Percentiles rank a stretch among this genome's conserved stretches.
These are phyloP conservation scores for Lentinula novae-zelandiae DNA, from an alignment of 1,284 basidiomycete species.

Conservation along the genomic window DNA sequence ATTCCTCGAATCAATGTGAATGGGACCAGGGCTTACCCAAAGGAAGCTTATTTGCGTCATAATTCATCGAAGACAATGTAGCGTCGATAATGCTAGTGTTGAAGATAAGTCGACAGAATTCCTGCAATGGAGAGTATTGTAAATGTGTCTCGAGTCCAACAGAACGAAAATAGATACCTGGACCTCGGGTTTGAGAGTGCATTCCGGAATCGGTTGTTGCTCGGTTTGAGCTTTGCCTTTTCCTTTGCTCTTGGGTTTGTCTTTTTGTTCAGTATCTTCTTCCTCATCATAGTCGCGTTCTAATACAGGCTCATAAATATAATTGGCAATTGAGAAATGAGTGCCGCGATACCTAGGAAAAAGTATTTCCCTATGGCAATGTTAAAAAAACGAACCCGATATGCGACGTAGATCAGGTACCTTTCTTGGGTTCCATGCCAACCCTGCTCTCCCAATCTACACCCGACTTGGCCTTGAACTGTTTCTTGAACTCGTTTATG, in stretches of 20 bases:
- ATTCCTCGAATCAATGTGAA: not conserved
- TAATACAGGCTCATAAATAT: slow-evolving; percentile 18
- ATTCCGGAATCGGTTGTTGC: slow-evolving; percentile 42
- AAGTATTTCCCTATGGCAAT: slow-evolving; percentile 49
- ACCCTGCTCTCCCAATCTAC: slow-evolving; percentile 49
- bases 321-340: not conserved
- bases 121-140: slow-evolving; percentile 23
- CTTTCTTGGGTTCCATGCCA: slow-evolving; percentile 53
- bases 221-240: slow-evolving; percentile 32
- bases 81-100: slow-evolving; percentile 51
- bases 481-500: slow-evolving; percentile 54
- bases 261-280: slow-evolving; percentile 28
- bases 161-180: slow-evolving; percentile 32
- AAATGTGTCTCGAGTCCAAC: not conserved
- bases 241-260: slow-evolving; percentile 16
- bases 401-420: slow-evolving; percentile 24
- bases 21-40: slow-evolving; percentile 36
- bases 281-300: slow-evolving; percentile 50
- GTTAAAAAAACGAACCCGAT: not conserved
- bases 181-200: slow-evolving; percentile 39
- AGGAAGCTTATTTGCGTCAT: slow-evolving; percentile 67
- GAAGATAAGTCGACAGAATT: slow-evolving; percentile 56
- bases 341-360: slow-evolving; percentile 44
- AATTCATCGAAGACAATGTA: slow-evolving; percentile 63
- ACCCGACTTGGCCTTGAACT: slow-evolving; percentile 55